phyloP scores from a whole-genome alignment of 2,329 filamentous ascomycete genomes.

The Neoascochyta sp. region DNA sequence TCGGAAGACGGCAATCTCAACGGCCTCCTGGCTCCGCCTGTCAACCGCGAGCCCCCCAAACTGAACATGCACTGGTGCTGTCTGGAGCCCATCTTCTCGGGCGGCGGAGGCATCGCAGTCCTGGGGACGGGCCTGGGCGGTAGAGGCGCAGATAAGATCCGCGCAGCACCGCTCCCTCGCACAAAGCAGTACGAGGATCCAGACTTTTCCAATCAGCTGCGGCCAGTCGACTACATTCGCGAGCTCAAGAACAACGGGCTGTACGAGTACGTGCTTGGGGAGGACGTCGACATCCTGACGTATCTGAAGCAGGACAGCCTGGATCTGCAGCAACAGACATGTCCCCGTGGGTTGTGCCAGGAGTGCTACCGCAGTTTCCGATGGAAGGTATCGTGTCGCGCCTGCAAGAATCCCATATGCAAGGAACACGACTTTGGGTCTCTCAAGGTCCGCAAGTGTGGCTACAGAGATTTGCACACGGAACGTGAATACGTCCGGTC shows the following conservation, averaged over 20 bases:
- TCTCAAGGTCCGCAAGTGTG: slow-evolving; percentile 55
- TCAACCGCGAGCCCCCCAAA: slow-evolving; percentile 43
- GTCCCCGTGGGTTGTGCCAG: slow-evolving; percentile 55
- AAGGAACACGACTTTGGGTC: slow-evolving; percentile 59
- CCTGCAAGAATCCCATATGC: slow-evolving; percentile 55
- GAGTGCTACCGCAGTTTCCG: slow-evolving; percentile 56
- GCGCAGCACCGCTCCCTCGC: slow-evolving; percentile 55
- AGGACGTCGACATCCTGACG: slow-evolving; percentile 39
- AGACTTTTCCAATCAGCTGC: slow-evolving; percentile 50
- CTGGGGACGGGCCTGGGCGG: slow-evolving; percentile 47
- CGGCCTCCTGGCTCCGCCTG: slow-evolving; percentile 33
- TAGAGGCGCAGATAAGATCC: slow-evolving; percentile 53
- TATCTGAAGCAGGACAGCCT: slow-evolving; percentile 43
- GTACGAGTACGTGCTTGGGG: slow-evolving; percentile 42
- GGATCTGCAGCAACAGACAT: slow-evolving; percentile 44
- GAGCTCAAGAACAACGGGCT: slow-evolving; percentile 41
- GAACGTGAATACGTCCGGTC: slow-evolving; percentile 44
- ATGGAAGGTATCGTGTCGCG: slow-evolving; percentile 58
- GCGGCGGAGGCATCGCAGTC: slow-evolving; percentile 57
- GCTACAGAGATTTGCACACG: slow-evolving; percentile 52
- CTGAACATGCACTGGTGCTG: slow-evolving; percentile 60
- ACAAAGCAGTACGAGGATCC: slow-evolving; percentile 55
- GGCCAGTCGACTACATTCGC: slow-evolving; percentile 44
- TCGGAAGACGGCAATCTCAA: slow-evolving; percentile 38
- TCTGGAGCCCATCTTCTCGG: slow-evolving; percentile 57